Conservation (phyloP, 257 asterid genomes). For the Jacaranda copaia region DNA sequence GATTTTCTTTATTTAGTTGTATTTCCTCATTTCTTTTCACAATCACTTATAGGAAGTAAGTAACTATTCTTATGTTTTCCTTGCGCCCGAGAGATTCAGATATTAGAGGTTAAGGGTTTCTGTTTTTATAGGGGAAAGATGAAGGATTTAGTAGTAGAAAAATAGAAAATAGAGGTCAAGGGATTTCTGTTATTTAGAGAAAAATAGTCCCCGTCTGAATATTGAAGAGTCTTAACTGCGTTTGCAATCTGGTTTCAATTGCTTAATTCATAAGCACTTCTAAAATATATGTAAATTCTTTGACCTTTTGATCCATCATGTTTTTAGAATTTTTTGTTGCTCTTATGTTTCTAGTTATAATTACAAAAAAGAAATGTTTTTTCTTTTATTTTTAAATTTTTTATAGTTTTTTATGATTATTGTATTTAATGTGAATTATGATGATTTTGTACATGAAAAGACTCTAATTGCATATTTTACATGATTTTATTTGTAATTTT, state of each 20-base stretch:
- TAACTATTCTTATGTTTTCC: too few species aligned
- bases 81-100: too few species aligned
- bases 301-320: conserved; percentile 9
- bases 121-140: too few species aligned
- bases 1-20: too few species aligned
- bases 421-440: neutral
- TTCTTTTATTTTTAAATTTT: neutral
- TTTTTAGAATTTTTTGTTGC: neutral
- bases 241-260: conserved; percentile 82
- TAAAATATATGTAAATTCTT: conserved; percentile 31
- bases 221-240: conserved; percentile 79
- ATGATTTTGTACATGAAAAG: neutral
- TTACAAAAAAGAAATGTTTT: conserved; percentile 8
- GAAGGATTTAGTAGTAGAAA: too few species aligned
- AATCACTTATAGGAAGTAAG: too few species aligned
- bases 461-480: neutral
- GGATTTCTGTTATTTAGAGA: conserved; percentile 31
- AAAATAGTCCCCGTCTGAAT: conserved; percentile 88
- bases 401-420: neutral
- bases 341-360: conserved; percentile 20
- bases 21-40: too few species aligned
- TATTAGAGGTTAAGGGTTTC: too few species aligned
- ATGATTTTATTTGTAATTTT: conserved; percentile 19
- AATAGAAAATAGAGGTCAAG: too few species aligned
- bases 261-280: neutral